phyloP scores from a whole-genome alignment of 164 flowering plant species.

The Stephania japonica region DNA sequence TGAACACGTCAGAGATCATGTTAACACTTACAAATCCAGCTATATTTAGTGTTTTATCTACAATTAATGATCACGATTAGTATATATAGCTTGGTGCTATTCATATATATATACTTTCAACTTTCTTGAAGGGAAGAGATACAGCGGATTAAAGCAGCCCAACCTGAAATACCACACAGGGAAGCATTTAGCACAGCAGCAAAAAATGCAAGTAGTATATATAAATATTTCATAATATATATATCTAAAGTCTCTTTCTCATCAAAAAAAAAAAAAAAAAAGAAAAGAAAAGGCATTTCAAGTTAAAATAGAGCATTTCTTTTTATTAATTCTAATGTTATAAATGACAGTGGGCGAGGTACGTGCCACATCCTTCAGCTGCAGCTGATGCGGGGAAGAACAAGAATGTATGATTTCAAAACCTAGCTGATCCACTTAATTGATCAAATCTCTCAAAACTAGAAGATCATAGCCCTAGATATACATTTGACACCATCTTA shows the following conservation, averaged over 20 bases:
- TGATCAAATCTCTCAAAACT: no score
- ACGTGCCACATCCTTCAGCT: constrained; percentile 42
- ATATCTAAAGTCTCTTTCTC: not conserved
- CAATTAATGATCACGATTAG: not conserved
- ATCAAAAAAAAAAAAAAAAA: no score
- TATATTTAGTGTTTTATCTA: not conserved
- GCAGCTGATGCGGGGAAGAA: constrained; percentile 3
- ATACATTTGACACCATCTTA: no score
- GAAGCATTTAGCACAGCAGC: constrained; percentile 93
- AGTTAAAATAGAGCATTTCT: no score
- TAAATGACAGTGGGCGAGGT: constrained; percentile 65
- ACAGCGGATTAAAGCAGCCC: constrained; percentile 77
- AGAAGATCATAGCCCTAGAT: no score
- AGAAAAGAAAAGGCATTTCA: no score
- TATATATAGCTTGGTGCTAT: not conserved
- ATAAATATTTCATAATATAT: not conserved
- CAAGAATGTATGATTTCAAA: constrained; percentile 1
- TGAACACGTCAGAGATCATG: no score
- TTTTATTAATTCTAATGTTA: not conserved
- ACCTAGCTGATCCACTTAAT: not conserved
- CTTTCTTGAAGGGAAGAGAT: constrained; percentile 68
- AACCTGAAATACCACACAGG: constrained; percentile 79
- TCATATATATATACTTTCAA: not conserved
- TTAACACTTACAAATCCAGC: not conserved
- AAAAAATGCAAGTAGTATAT: constrained; percentile 48